Evolutionary conservation across 2,329 filamentous ascomycete genomes (phyloP).

Genomic region (Xylariaceae sp.): DNA sequence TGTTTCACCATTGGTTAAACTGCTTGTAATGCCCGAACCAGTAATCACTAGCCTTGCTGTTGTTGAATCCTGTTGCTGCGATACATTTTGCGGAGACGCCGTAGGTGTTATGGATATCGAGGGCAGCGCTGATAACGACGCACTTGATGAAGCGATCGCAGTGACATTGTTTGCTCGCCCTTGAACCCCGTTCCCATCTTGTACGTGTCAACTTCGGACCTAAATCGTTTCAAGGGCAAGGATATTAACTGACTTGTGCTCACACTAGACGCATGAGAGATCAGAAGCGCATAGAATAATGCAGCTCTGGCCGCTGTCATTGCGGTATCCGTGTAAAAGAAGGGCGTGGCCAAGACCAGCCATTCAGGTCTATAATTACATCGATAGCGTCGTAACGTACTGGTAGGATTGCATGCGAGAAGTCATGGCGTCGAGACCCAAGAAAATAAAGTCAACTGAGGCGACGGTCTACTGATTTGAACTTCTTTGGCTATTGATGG

Average conservation of each 20-base stretch:
- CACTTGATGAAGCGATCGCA: too few relatives aligned
- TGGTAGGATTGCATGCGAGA: constrained; percentile 10
- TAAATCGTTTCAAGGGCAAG: too few relatives aligned
- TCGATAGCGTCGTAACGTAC: constrained; percentile 10
- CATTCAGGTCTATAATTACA: constrained; percentile 10
- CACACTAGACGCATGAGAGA: constrained; percentile 6
- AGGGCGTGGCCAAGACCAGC: background rate
- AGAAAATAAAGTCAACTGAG: constrained; percentile 5
- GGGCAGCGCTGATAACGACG: too few relatives aligned
- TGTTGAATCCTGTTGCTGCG: background rate
- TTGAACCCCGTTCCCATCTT: too few relatives aligned
- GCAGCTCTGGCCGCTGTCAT: constrained; percentile 9
- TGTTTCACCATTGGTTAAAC: too few relatives aligned
- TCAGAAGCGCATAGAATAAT: constrained; percentile 14
- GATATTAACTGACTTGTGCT: constrained; percentile 4
- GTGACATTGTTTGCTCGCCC: too few relatives aligned
- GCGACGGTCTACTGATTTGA: background rate
- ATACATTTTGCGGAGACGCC: too few relatives aligned
- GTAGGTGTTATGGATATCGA: too few relatives aligned
- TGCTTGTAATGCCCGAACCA: too few relatives aligned
- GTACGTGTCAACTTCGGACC: too few relatives aligned
- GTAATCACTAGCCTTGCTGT: background rate
- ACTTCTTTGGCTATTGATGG: background rate
- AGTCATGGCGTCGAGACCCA: constrained; percentile 6
- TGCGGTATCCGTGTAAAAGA: background rate